Evolutionary conservation across 345 rosid species (phyloP).

Genomic region (Arabidopsis suecica): DNA sequence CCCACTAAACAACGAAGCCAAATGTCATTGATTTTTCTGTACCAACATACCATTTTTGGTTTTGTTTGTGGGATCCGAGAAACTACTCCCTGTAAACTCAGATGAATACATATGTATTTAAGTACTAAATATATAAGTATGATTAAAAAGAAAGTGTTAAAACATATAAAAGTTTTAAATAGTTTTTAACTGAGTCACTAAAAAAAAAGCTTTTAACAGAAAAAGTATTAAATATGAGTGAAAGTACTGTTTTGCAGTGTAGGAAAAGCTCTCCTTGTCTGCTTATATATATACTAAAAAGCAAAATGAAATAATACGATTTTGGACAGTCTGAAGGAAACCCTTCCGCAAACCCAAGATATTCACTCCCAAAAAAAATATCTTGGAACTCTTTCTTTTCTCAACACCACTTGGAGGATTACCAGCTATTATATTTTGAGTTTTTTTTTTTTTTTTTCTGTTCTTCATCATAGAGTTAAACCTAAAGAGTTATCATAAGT

Average conservation of each 20-base stretch:
- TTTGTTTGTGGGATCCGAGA: not conserved
- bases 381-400: not conserved
- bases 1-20: constrained; percentile 5
- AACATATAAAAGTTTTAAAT: not conserved
- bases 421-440: not conserved
- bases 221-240: not conserved
- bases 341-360: constrained; percentile 9
- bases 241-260: constrained; percentile 39
- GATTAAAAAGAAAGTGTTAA: not conserved
- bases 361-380: constrained; percentile 4
- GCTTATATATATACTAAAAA: constrained; percentile 30
- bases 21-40: not conserved
- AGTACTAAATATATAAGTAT: constrained; percentile 1
- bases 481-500: no score
- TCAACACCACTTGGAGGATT: not conserved
- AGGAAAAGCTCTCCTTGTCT: constrained; percentile 37
- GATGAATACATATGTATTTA: constrained; percentile 4
- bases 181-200: not conserved
- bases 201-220: not conserved
- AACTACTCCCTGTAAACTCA: not conserved
- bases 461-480: no score
- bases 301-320: constrained; percentile 21
- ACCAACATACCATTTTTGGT: not conserved
- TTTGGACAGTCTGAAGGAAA: constrained; percentile 23
- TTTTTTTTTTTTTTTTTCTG: no score